phyloP scores from a whole-genome alignment of 371 early-diverging fungal species.

The Phascolomyces articulosus region DNA sequence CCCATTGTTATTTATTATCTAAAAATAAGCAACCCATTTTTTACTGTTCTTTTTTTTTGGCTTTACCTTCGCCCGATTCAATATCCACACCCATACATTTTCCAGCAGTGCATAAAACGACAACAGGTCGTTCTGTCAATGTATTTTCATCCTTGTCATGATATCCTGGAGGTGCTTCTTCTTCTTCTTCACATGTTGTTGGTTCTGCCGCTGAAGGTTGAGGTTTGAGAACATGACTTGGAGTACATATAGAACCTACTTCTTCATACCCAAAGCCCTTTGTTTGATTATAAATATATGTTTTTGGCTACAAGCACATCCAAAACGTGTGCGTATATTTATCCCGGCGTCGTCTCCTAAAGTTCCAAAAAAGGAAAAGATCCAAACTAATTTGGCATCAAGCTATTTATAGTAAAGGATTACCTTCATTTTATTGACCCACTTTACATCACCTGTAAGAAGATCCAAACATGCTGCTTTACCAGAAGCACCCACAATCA shows the following conservation, averaged over 20 bases:
- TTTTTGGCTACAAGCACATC: too few species aligned
- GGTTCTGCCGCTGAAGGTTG: not conserved
- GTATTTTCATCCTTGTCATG: not conserved
- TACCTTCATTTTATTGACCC: slow-evolving; percentile 44
- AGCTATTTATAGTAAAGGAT: too few species aligned
- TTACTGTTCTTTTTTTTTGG: not conserved
- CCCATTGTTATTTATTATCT: not conserved
- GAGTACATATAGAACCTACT: slow-evolving; percentile 24
- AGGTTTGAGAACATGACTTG: slow-evolving; percentile 14
- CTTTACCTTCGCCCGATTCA: slow-evolving; percentile 20
- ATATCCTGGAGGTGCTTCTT: slow-evolving; percentile 3
- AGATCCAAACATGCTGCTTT: slow-evolving; percentile 24
- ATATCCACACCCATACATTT: slow-evolving; percentile 33
- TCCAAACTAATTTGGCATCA: too few species aligned
- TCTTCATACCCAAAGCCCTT: slow-evolving; percentile 32
- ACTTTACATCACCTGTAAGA: slow-evolving; percentile 24
- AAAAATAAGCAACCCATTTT: too few species aligned
- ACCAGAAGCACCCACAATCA: slow-evolving; percentile 25
- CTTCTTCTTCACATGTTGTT: not conserved
- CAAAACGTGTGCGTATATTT: too few species aligned
- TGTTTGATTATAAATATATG: too few species aligned
- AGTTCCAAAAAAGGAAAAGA: too few species aligned
- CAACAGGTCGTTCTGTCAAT: slow-evolving; percentile 16
- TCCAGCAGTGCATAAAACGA: slow-evolving; percentile 27
- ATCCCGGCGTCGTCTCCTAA: too few species aligned